These are phyloP conservation scores for Vitis hybrid DNA, from an alignment of 177 flowering plant species.

Conservation along the genomic window DNA sequence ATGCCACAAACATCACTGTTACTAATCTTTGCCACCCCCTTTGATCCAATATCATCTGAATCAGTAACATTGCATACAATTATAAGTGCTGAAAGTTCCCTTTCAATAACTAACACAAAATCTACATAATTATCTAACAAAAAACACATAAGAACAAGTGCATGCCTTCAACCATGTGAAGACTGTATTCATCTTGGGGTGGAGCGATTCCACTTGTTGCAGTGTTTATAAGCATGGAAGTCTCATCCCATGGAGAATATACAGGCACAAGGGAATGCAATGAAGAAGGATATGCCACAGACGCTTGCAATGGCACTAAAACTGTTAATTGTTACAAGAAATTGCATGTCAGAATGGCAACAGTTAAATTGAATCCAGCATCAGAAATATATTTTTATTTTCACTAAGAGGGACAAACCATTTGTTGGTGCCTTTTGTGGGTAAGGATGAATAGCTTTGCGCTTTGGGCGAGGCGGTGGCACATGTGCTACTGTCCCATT, in stretches of 20 bases:
- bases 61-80: constrained; percentile 35
- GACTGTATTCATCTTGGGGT: constrained; percentile 56
- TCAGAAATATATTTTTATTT: no score
- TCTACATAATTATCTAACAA: not conserved
- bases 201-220: constrained; percentile 36
- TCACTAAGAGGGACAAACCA: constrained; percentile 39
- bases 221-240: constrained; percentile 47
- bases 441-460: constrained; percentile 95
- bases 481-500: constrained; percentile 89
- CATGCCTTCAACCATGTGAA: constrained; percentile 57
- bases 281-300: constrained; percentile 58
- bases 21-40: constrained; percentile 35
- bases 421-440: constrained; percentile 90
- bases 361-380: not conserved
- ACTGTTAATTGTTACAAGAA: constrained; percentile 33
- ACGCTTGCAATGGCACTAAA: constrained; percentile 57
- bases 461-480: constrained; percentile 98
- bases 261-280: constrained; percentile 48
- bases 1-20: constrained; percentile 32
- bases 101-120: not conserved
- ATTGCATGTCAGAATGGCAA: constrained; percentile 16
- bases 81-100: constrained; percentile 31
- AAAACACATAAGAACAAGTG: constrained; percentile 7
- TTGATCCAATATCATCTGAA: constrained; percentile 67
- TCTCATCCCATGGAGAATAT: constrained; percentile 59